Evolutionary conservation across 2,329 filamentous ascomycete genomes (phyloP).

Genomic region (Trichophyton rubrum): DNA sequence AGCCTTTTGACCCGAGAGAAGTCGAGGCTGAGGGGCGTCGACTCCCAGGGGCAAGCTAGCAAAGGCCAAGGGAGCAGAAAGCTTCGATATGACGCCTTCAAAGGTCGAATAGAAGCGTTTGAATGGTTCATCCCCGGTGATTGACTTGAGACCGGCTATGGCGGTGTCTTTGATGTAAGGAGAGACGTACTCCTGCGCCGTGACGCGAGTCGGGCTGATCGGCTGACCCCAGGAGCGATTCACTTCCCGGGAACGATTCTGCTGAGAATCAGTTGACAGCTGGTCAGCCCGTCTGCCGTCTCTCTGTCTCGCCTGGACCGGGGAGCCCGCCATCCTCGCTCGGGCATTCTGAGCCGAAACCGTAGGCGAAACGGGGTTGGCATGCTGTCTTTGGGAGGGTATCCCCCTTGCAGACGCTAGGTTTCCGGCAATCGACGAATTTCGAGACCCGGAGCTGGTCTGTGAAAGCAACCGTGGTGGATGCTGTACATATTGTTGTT

Average conservation of each 20-base stretch:
- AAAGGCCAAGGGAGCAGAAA: conserved; percentile 85
- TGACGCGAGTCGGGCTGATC: conserved; percentile 24
- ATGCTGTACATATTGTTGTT: conserved; percentile 15
- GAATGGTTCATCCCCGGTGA: conserved; percentile 60
- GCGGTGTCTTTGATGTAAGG: conserved; percentile 20
- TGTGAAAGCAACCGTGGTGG: conserved; percentile 29
- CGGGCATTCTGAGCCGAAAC: conserved; percentile 62
- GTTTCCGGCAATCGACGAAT: conserved; percentile 76
- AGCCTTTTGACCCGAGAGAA: conserved; percentile 14
- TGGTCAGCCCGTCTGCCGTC: conserved; percentile 16
- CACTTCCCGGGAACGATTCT: conserved; percentile 13
- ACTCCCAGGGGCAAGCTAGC: conserved; percentile 69
- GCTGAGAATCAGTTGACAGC: conserved; percentile 4
- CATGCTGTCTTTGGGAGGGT: conserved; percentile 40
- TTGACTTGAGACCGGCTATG: conserved; percentile 13
- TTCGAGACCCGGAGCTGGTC: conserved; percentile 45
- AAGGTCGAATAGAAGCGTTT: conserved; percentile 86
- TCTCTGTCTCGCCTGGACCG: conserved; percentile 28
- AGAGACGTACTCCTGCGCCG: conserved; percentile 23
- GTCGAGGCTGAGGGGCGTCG: conserved; percentile 32
- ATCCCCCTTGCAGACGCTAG: conserved; percentile 78
- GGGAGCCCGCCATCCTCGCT: conserved; percentile 51
- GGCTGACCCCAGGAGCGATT: conserved; percentile 26
- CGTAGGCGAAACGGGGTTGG: conserved; percentile 57
- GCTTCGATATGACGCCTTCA: conserved; percentile 71